Conservation (phyloP, 805 yeast genomes). For the Cyberlindnera samutprakarnensis region DNA sequence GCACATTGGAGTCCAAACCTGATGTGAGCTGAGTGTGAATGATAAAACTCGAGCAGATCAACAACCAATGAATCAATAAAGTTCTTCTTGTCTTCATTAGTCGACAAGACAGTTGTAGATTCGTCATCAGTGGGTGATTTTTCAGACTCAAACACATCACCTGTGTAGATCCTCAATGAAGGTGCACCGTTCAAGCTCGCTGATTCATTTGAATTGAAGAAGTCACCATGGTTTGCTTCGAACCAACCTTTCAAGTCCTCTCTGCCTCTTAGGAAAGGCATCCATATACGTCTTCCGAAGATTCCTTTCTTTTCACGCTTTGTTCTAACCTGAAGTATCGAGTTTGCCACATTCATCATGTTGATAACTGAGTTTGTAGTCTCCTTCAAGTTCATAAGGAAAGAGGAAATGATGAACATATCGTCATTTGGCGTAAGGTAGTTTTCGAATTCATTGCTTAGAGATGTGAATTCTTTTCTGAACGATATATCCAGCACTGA, state of each 20-base stretch:
- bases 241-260: conserved; percentile 31
- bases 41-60: no score
- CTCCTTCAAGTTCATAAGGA: conserved; percentile 39
- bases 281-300: conserved; percentile 36
- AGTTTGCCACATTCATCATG: conserved; percentile 25
- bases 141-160: no score
- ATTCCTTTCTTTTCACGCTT: conserved; percentile 27
- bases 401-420: conserved; percentile 41
- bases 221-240: conserved; percentile 15
- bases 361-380: conserved; percentile 25
- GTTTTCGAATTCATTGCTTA: conserved; percentile 18
- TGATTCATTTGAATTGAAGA: conserved; percentile 24
- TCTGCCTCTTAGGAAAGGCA: conserved; percentile 29
- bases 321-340: conserved; percentile 24
- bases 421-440: conserved; percentile 38
- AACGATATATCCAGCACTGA: conserved; percentile 27
- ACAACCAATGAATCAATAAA: no score
- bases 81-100: no score
- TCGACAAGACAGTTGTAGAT: no score
- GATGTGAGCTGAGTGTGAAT: conserved; percentile 26
- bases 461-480: conserved; percentile 26
- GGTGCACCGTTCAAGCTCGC: conserved; percentile 27
- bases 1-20: conserved; percentile 40
- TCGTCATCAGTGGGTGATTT: no score
- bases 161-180: conserved; percentile 5